These are phyloP conservation scores for Cyamopsis tetragonoloba DNA, from an alignment of 306 rosid genomes.

Conservation along the genomic window DNA sequence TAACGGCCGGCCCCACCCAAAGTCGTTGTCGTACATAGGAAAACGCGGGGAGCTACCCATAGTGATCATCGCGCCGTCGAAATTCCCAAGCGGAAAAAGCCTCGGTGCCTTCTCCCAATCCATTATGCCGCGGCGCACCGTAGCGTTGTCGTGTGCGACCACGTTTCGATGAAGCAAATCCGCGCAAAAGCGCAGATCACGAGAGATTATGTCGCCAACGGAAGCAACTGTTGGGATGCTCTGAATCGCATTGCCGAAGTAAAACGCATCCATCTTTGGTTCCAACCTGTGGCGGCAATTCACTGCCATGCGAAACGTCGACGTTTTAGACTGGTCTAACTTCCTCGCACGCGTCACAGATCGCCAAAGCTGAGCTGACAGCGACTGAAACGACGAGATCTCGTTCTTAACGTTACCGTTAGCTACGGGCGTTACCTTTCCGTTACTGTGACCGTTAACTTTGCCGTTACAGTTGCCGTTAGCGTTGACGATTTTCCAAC, in stretches of 20 bases:
- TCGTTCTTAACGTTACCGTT: constrained; percentile 20
- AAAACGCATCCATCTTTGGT: constrained; percentile 63
- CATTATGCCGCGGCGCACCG: constrained; percentile 60
- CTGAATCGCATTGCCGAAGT: constrained; percentile 91
- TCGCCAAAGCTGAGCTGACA: constrained; percentile 82
- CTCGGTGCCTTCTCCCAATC: constrained; percentile 76
- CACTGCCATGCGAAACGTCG: constrained; percentile 93
- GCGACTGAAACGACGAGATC: constrained; percentile 84
- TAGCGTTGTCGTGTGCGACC: constrained; percentile 50
- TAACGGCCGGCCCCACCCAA: constrained; percentile 81
- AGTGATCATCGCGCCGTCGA: constrained; percentile 80
- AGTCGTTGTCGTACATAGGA: constrained; percentile 88
- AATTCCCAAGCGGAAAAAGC: constrained; percentile 76
- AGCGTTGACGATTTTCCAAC: constrained; percentile 41
- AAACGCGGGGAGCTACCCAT: constrained; percentile 95
- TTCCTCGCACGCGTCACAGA: constrained; percentile 78
- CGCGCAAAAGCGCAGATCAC: constrained; percentile 59
- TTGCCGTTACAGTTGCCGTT: constrained; percentile 22
- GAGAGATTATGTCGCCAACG: constrained; percentile 44
- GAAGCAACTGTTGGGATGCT: constrained; percentile 74
- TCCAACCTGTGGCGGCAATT: constrained; percentile 76
- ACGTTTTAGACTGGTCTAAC: constrained; percentile 38
- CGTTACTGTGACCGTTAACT: neutral
- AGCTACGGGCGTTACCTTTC: neutral
- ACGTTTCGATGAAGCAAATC: constrained; percentile 66